Conservation (phyloP, 495 filamentous ascomycete species). For the Penicillium fimorum region DNA sequence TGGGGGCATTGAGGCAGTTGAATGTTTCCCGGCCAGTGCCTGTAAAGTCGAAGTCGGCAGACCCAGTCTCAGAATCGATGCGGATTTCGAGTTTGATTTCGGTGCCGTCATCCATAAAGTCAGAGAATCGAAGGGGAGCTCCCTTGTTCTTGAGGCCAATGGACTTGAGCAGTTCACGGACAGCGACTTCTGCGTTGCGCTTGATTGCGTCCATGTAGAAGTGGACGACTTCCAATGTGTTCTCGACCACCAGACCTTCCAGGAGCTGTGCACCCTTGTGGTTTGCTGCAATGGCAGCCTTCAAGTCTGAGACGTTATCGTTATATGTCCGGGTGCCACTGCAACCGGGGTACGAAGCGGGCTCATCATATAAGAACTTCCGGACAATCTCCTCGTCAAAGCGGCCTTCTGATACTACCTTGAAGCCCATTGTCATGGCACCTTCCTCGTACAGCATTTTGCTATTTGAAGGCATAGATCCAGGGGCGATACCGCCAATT, state of each 20-base stretch:
- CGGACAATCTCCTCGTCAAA: slow-evolving; percentile 83
- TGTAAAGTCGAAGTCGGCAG: slow-evolving; percentile 84
- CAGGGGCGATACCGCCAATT: too few species aligned
- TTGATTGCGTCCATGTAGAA: slow-evolving; percentile 93
- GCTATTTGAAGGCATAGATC: too few species aligned
- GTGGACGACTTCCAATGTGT: slow-evolving; percentile 80
- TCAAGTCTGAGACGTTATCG: slow-evolving; percentile 91
- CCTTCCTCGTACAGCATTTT: slow-evolving; percentile 81
- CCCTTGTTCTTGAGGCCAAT: slow-evolving; percentile 65
- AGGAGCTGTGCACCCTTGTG: slow-evolving; percentile 91
- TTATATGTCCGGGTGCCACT: slow-evolving; percentile 79
- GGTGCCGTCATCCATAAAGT: slow-evolving; percentile 91
- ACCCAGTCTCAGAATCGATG: slow-evolving; percentile 74
- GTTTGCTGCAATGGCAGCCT: slow-evolving; percentile 89
- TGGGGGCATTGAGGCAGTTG: slow-evolving; percentile 83
- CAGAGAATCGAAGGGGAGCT: slow-evolving; percentile 67
- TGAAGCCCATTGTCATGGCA: slow-evolving; percentile 85
- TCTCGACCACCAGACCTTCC: slow-evolving; percentile 73
- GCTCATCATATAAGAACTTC: slow-evolving; percentile 74
- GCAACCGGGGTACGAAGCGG: slow-evolving; percentile 77
- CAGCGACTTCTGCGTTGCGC: slow-evolving; percentile 77
- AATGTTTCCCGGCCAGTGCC: slow-evolving; percentile 79
- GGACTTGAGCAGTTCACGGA: slow-evolving; percentile 70
- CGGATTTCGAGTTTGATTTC: slow-evolving; percentile 76
- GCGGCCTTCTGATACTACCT: slow-evolving; percentile 78